These are phyloP conservation scores for Coniochaeta sp. DNA, from an alignment of 2,329 filamentous ascomycete species.

Conservation along the genomic window DNA sequence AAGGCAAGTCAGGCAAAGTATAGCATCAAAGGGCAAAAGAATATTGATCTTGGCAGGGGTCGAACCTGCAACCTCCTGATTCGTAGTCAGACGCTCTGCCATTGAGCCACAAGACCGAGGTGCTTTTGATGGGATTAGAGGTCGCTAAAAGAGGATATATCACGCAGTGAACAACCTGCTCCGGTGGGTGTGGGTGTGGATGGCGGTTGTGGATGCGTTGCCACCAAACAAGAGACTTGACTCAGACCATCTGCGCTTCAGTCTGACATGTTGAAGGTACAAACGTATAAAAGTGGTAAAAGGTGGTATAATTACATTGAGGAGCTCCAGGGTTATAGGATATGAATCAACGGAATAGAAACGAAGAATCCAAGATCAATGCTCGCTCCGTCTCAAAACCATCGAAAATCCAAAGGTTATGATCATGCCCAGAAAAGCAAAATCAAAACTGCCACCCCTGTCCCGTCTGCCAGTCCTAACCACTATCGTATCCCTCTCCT, in stretches of 20 bases:
- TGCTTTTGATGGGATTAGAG: background rate
- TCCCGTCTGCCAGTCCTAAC: too few relatives aligned
- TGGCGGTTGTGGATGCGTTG: too few relatives aligned
- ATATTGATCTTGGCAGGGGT: constrained; percentile 8
- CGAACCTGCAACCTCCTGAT: constrained; percentile 15
- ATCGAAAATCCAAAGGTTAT: too few relatives aligned
- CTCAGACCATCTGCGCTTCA: background rate
- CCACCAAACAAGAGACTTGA: too few relatives aligned
- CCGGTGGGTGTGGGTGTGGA: background rate
- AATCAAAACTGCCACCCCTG: too few relatives aligned
- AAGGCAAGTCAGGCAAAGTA: too few relatives aligned
- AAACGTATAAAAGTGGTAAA: background rate
- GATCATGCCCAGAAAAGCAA: too few relatives aligned
- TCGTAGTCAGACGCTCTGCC: constrained; percentile 38
- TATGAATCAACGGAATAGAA: too few relatives aligned
- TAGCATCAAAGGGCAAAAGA: too few relatives aligned
- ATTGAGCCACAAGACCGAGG: constrained; percentile 23
- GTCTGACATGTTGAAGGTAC: too few relatives aligned
- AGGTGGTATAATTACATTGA: background rate
- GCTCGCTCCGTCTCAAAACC: background rate
- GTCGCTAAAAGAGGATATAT: background rate
- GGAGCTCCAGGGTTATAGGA: background rate
- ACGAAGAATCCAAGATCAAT: background rate
- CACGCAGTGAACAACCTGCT: background rate
- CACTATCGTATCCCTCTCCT: background rate